A percentile compares a stretch with the other conserved stretches of the same genome.
These are phyloP conservation scores for Clonostachys rosea DNA, from an alignment of 2,329 filamentous ascomycete species.

Conservation along the genomic window DNA sequence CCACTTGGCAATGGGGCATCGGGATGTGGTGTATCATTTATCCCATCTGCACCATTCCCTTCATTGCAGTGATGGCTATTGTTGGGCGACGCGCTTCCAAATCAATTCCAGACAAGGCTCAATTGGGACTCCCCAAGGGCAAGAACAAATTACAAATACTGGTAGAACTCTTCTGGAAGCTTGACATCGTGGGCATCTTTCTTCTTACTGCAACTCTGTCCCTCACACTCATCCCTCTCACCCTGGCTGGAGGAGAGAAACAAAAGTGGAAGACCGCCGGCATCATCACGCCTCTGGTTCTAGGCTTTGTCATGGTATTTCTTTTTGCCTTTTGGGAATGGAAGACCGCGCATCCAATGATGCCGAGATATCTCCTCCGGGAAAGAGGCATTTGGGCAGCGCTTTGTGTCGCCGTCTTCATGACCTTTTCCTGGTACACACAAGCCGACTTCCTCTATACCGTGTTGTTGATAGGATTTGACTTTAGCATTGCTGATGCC, in stretches of 20 bases:
- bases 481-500: conserved; percentile 50
- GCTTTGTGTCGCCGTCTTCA: conserved; percentile 50
- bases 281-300: conserved; percentile 36
- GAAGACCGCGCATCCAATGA: conserved; percentile 44
- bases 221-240: conserved; percentile 38
- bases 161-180: conserved; percentile 37
- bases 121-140: conserved; percentile 15
- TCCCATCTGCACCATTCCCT: conserved; percentile 50
- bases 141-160: conserved; percentile 18
- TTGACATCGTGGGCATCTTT: conserved; percentile 38
- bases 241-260: conserved; percentile 36
- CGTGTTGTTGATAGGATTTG: conserved; percentile 56
- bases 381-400: conserved; percentile 62
- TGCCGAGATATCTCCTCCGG: conserved; percentile 56
- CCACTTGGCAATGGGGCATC: conserved; percentile 58
- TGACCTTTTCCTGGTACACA: conserved; percentile 57
- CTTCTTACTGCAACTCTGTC: conserved; percentile 40
- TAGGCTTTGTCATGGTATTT: conserved; percentile 41
- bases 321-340: conserved; percentile 45
- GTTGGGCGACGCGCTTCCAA: conserved; percentile 41
- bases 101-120: conserved; percentile 17
- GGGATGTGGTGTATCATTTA: conserved; percentile 64
- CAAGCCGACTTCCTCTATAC: conserved; percentile 63
- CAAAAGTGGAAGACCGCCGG: conserved; percentile 28
- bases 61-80: conserved; percentile 45